Evolutionary conservation across 352 stramenopile genomes (phyloP).

Genomic region (Globisporangium radiosum): DNA sequence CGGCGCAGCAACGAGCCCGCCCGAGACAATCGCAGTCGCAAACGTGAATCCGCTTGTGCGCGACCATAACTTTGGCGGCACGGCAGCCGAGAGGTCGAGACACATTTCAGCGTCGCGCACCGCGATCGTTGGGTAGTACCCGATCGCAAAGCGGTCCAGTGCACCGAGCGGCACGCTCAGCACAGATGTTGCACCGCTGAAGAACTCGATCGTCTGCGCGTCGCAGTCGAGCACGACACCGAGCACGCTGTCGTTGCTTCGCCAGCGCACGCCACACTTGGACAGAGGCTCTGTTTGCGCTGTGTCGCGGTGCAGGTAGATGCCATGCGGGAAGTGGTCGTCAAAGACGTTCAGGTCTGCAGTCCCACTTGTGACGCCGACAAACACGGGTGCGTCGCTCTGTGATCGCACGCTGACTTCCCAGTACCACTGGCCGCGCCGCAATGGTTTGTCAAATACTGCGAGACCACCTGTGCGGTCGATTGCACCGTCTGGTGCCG

Average conservation of each 20-base stretch:
- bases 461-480: conserved; percentile 34
- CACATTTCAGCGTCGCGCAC: conserved; percentile 50
- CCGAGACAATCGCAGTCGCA: conserved; percentile 46
- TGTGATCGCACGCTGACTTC: conserved; percentile 53
- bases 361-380: conserved; percentile 47
- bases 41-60: conserved; percentile 46
- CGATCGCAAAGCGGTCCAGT: conserved; percentile 14
- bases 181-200: conserved; percentile 26
- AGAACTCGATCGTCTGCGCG: conserved; percentile 61
- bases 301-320: conserved; percentile 38
- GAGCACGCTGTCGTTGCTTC: conserved; percentile 24
- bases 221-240: conserved; percentile 63
- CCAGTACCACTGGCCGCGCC: conserved; percentile 76
- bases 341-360: conserved; percentile 51
- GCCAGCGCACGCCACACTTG: conserved; percentile 22
- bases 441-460: conserved; percentile 59
- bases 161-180: conserved; percentile 22
- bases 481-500: not conserved
- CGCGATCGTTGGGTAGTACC: conserved; percentile 52
- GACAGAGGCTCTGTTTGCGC: conserved; percentile 11
- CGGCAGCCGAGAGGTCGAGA: conserved; percentile 49
- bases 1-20: conserved; percentile 49
- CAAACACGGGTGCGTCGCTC: conserved; percentile 55
- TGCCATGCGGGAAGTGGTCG: conserved; percentile 10
- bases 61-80: conserved; percentile 63